These are phyloP conservation scores for Athelia psychrophila DNA, from an alignment of 1,284 basidiomycete species.

Conservation along the genomic window DNA sequence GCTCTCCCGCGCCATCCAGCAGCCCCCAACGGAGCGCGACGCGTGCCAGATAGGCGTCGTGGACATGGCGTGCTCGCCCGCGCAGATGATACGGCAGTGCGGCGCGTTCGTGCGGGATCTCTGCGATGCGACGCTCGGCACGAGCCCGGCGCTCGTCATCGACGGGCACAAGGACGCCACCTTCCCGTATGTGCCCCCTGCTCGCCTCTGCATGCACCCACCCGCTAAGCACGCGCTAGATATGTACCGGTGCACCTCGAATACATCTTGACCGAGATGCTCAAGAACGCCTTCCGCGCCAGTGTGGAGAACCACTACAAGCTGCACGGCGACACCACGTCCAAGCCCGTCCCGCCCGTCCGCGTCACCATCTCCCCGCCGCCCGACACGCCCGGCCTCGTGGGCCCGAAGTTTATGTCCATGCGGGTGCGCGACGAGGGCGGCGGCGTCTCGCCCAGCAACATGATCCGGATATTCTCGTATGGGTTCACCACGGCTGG, in stretches of 20 bases:
- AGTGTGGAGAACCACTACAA: constrained; percentile 76
- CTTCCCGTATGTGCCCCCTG: constrained; percentile 60
- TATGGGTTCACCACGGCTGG: constrained; percentile 89
- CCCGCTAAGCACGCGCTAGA: constrained; percentile 37
- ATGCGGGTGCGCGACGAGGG: constrained; percentile 85
- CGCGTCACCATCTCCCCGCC: constrained; percentile 70
- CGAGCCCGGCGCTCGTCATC: constrained; percentile 62
- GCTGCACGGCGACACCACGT: constrained; percentile 30
- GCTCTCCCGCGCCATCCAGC: constrained; percentile 61
- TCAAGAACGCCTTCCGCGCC: constrained; percentile 90
- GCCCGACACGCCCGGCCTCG: constrained; percentile 29
- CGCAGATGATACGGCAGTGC: constrained; percentile 71
- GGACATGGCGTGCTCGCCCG: constrained; percentile 66
- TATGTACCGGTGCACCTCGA: constrained; percentile 89
- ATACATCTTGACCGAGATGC: constrained; percentile 83
- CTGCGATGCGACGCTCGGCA: constrained; percentile 84
- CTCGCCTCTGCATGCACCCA: constrained; percentile 10
- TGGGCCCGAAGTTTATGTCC: constrained; percentile 55
- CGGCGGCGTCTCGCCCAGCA: constrained; percentile 74
- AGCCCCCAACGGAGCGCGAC: constrained; percentile 22
- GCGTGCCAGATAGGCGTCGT: constrained; percentile 61
- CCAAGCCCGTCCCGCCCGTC: constrained; percentile 56
- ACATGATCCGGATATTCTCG: constrained; percentile 81
- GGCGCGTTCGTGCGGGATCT: constrained; percentile 80
- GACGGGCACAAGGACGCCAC: constrained; percentile 71